phyloP scores from a whole-genome alignment of 179 eudicot genomes.

The Carnegiea gigantea region DNA sequence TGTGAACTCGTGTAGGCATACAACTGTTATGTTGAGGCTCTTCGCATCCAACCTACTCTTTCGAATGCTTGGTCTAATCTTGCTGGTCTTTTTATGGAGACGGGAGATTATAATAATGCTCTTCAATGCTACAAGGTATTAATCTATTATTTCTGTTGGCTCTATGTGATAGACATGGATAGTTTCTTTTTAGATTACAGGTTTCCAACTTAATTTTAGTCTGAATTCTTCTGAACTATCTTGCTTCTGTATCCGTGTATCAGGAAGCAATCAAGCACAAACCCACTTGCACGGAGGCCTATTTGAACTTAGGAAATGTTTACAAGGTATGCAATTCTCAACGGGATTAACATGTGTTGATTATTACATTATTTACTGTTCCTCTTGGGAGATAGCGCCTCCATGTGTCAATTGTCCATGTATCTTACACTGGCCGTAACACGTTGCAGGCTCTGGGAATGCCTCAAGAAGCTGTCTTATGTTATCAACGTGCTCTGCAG shows the following conservation, averaged over 20 bases:
- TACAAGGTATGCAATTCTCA: slow-evolving; percentile 65
- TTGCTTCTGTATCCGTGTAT: slow-evolving; percentile 13
- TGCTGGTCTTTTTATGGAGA: slow-evolving; percentile 96
- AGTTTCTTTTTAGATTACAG: background rate
- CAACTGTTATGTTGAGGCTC: slow-evolving; percentile 86
- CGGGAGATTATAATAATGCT: slow-evolving; percentile 84
- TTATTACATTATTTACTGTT: background rate
- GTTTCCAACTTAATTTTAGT: background rate
- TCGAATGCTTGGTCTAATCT: slow-evolving; percentile 98
- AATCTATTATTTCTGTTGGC: background rate
- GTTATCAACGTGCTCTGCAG: slow-evolving; percentile 85
- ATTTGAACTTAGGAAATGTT: slow-evolving; percentile 80
- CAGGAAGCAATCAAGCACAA: slow-evolving; percentile 95
- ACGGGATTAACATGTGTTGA: background rate
- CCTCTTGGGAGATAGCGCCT: background rate
- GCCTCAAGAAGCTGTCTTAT: slow-evolving; percentile 86
- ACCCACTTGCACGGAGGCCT: slow-evolving; percentile 81
- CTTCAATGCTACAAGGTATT: slow-evolving; percentile 89
- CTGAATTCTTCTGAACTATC: background rate
- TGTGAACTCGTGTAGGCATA: slow-evolving; percentile 58
- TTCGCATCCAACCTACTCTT: slow-evolving; percentile 81
- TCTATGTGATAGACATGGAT: background rate
- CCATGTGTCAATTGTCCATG: background rate
- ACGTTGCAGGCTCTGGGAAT: slow-evolving; percentile 79
- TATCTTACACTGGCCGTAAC: slow-evolving; percentile 23